Base-by-base conservation (phyloP, 148 eudicot genomes). In the Diospyros kaki region DNA sequence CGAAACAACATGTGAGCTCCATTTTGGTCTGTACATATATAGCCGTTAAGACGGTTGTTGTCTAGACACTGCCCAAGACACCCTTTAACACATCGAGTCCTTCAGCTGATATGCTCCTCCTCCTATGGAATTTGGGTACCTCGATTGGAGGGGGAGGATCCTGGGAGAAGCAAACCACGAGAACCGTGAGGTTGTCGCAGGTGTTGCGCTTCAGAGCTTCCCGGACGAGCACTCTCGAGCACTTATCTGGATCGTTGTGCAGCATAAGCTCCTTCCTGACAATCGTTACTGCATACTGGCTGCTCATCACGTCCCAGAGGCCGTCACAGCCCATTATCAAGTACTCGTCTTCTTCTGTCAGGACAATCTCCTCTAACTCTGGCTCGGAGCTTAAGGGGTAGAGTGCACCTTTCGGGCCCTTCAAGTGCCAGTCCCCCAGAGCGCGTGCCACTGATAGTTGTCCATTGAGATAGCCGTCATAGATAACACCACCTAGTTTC, bases 401-500 rank as follows among this genome's bases (percentile, higher is more conserved):
- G 6, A 54, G 50, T 42, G 87, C 69, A 1, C 88, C 88, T 76
- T 87, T 87, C 3, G 82, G 77, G n/a, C 85, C 86, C 69, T 87
- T 87, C 85, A 87, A 81, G 81, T 87, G 88, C 91, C 91, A 87
- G 66, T 87, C 91, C 9, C 91, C 91, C 1, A 85, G 82, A 1
- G 91, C 91, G 50, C 88, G 88, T 28, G 91, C 86, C 64, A 87
- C 91, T 0, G 91, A 87, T 64, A 87, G 79, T 28, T 87, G 91
- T 1, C 91, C 91, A 5, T 87, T 83, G 10, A 87, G 88, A 68
- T 87, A 87, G 7, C 91, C 91, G 12, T 87, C 91, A 13, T 87
- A 87, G 59, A 87, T 79, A 1, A 81, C 84, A 4, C 91, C 88
- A 2, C 91, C 91, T 17, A 87, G 80, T 67, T 83, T 85, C 75